Conservation (phyloP, 805 yeast genomes). For the Blastobotrys mokoenaii region DNA sequence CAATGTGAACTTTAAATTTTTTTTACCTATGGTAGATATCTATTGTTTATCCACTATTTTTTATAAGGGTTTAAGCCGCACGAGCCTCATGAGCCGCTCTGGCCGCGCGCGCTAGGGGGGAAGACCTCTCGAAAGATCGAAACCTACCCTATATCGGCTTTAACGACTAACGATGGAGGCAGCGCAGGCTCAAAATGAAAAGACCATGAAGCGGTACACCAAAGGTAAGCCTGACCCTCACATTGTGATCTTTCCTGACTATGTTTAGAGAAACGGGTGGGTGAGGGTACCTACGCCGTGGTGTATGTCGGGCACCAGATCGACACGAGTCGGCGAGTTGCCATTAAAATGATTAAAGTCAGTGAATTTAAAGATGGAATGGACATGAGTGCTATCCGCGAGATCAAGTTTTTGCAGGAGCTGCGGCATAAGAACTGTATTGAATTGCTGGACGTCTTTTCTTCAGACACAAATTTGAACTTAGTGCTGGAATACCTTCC, state of each 20-base stretch:
- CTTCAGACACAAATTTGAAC: conserved; percentile 56
- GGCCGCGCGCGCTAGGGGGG: too few species aligned
- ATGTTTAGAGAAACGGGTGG: conserved; percentile 67
- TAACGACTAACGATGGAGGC: not conserved
- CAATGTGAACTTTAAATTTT: too few species aligned
- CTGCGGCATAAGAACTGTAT: conserved; percentile 72
- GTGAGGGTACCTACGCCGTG: conserved; percentile 98
- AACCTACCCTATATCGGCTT: too few species aligned
- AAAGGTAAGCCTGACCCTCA: conserved; percentile 11
- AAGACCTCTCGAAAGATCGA: too few species aligned
- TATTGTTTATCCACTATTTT: too few species aligned
- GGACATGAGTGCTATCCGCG: conserved; percentile 96
- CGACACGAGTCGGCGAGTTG: conserved; percentile 53
- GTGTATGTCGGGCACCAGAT: conserved; percentile 68
- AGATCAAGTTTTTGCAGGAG: conserved; percentile 82
- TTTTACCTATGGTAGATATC: too few species aligned
- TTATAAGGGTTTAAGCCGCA: too few species aligned
- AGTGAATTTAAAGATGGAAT: conserved; percentile 92
- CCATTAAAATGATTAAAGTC: conserved; percentile 92
- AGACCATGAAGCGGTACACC: conserved; percentile 12
- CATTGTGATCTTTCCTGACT: not conserved
- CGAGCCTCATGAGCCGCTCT: too few species aligned
- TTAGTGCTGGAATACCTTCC: conserved; percentile 91
- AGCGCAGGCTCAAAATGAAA: conserved; percentile 8
- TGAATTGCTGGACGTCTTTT: conserved; percentile 80